Evolutionary conservation across 176 grass and related monocot genomes (phyloP).

Genomic region (Pharus latifolius): DNA sequence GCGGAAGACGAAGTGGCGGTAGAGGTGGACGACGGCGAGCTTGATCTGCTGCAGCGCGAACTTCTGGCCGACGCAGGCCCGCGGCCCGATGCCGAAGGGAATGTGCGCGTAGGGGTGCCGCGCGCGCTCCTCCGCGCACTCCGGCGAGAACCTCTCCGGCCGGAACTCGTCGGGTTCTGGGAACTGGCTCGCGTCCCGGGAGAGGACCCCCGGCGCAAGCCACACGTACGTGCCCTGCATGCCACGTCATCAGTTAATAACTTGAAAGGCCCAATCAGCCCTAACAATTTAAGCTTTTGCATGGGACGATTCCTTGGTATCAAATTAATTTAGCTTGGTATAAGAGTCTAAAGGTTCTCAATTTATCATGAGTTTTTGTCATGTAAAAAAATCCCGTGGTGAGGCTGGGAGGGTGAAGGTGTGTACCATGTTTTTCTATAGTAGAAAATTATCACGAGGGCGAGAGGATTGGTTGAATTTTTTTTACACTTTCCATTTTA

Average conservation of each 20-base stretch:
- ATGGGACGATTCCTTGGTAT: no score
- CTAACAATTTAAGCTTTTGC: no score
- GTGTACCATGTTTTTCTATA: no score
- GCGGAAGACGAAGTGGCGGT: constrained; percentile 58
- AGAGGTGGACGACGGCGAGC: constrained; percentile 61
- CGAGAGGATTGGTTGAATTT: no score
- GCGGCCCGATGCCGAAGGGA: constrained; percentile 68
- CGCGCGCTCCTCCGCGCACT: constrained; percentile 42
- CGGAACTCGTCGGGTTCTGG: constrained; percentile 61
- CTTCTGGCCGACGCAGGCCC: constrained; percentile 77
- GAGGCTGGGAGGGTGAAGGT: no score
- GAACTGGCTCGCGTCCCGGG: constrained; percentile 74
- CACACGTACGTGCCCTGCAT: constrained; percentile 72
- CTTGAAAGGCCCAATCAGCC: neutral
- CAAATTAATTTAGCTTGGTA: no score
- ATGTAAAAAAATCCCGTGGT: no score
- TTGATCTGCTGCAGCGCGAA: constrained; percentile 92
- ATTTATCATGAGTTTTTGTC: no score
- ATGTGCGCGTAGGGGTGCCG: constrained; percentile 86
- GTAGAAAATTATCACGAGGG: no score
- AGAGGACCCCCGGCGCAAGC: constrained; percentile 79
- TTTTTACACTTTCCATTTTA: no score
- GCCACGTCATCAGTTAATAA: no score
- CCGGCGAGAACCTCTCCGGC: constrained; percentile 61
- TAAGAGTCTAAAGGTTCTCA: no score